Evolutionary conservation across 495 filamentous ascomycete genomes (phyloP).

Genomic region (Parathielavia hyrcaniae): DNA sequence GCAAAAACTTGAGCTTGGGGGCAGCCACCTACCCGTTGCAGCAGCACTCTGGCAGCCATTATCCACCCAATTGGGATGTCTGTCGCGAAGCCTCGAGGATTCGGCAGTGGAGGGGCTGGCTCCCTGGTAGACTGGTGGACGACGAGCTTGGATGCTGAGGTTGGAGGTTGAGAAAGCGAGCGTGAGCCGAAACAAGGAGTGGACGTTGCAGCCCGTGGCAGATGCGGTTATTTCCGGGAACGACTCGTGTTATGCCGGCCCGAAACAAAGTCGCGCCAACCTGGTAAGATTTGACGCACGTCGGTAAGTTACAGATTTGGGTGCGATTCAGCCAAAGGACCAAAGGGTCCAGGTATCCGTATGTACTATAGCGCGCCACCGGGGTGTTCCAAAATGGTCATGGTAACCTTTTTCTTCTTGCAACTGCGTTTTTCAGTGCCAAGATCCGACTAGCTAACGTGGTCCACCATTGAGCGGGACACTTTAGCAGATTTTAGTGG

Average conservation of each 20-base stretch:
- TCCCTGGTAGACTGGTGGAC: constrained; percentile 8
- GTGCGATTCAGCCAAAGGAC: no score
- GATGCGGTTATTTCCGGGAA: constrained; percentile 26
- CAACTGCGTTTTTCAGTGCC: no score
- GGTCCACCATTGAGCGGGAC: no score
- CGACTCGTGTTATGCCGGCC: not conserved
- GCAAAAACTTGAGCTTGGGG: not conserved
- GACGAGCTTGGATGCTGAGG: constrained; percentile 10
- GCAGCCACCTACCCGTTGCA: constrained; percentile 38
- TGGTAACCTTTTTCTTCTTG: no score
- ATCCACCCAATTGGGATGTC: constrained; percentile 37
- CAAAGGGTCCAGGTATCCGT: no score
- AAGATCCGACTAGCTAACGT: no score
- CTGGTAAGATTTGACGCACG: no score
- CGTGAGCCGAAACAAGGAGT: constrained; percentile 7
- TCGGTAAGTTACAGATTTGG: no score
- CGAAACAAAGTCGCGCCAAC: no score
- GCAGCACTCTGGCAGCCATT: constrained; percentile 51
- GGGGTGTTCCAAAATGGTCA: no score
- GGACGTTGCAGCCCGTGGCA: not conserved
- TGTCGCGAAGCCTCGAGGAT: constrained; percentile 11
- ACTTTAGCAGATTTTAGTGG: no score
- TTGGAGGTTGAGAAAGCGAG: constrained; percentile 14
- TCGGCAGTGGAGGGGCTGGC: constrained; percentile 5
- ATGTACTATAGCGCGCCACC: no score